phyloP scores from a whole-genome alignment of 345 rosid species.

The Turnera subulata region DNA sequence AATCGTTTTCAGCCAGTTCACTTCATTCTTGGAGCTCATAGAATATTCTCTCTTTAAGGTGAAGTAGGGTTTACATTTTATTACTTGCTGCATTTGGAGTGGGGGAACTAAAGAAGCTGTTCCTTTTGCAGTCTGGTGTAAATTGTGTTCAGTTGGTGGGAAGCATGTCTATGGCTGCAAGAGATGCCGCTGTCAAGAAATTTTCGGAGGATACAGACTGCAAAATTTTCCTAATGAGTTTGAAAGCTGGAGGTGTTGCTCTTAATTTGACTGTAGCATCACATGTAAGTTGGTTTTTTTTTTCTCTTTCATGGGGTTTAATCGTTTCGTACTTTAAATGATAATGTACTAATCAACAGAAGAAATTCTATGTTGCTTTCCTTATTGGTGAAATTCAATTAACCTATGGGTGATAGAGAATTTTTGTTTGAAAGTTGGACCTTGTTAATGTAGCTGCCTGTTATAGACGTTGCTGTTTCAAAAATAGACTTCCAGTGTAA shows the following conservation, averaged over 20 bases:
- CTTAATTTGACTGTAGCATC: constrained; percentile 94
- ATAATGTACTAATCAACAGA: too few species aligned
- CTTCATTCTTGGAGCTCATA: constrained; percentile 89
- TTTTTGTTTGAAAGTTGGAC: too few species aligned
- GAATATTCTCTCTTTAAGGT: constrained; percentile 83
- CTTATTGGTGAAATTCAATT: too few species aligned
- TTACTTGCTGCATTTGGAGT: constrained; percentile 4
- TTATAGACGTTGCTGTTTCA: too few species aligned
- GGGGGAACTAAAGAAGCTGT: background rate
- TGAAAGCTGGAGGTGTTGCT: constrained; percentile 97
- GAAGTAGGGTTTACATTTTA: constrained; percentile 3
- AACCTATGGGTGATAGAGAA: too few species aligned
- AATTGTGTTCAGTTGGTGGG: constrained; percentile 85
- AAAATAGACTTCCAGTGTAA: too few species aligned
- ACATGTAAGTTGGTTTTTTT: constrained; percentile 86
- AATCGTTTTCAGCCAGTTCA: constrained; percentile 97
- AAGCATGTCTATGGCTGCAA: constrained; percentile 70
- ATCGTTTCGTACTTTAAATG: too few species aligned
- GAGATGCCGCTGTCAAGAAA: constrained; percentile 81
- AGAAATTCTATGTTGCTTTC: too few species aligned
- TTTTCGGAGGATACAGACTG: constrained; percentile 85
- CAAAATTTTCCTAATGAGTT: constrained; percentile 83
- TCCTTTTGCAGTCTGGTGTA: constrained; percentile 65
- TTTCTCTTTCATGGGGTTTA: too few species aligned
- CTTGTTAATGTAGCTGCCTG: too few species aligned